Percentiles rank a stretch among this genome's conserved stretches.
phyloP scores from a whole-genome alignment of 805 yeast species.

The Zygoascus tannicola region DNA sequence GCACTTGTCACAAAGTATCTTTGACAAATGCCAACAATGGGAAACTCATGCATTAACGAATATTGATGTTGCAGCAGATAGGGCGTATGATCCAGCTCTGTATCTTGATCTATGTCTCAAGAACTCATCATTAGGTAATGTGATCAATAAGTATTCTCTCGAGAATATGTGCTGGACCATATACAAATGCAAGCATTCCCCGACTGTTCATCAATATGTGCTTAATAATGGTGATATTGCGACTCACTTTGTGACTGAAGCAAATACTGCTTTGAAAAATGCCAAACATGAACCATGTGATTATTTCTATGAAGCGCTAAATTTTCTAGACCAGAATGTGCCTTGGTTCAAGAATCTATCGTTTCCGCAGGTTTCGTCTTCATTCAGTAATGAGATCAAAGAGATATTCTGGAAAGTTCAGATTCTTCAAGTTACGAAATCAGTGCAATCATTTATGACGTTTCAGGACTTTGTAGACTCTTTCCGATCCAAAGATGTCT shows the following conservation, averaged over 20 bases:
- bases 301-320: background rate
- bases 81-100: background rate
- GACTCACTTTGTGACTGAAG: background rate
- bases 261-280: background rate
- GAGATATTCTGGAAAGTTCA: conserved; percentile 1
- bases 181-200: background rate
- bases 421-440: background rate
- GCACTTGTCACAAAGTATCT: background rate
- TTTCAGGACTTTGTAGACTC: background rate
- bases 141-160: background rate
- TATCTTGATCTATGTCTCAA: conserved; percentile 1
- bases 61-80: background rate
- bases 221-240: background rate
- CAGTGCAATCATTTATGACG: background rate
- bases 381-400: background rate
- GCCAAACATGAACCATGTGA: background rate
- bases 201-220: background rate
- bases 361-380: background rate
- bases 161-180: background rate
- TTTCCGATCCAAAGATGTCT: background rate
- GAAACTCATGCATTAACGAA: background rate
- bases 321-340: background rate
- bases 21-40: background rate
- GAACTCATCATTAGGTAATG: background rate
- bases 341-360: background rate